A percentile compares a stretch with the other conserved stretches of the same genome.
Evolutionary conservation across 768 basidiomycete species (phyloP).

Genomic region (Vararia minispora): DNA sequence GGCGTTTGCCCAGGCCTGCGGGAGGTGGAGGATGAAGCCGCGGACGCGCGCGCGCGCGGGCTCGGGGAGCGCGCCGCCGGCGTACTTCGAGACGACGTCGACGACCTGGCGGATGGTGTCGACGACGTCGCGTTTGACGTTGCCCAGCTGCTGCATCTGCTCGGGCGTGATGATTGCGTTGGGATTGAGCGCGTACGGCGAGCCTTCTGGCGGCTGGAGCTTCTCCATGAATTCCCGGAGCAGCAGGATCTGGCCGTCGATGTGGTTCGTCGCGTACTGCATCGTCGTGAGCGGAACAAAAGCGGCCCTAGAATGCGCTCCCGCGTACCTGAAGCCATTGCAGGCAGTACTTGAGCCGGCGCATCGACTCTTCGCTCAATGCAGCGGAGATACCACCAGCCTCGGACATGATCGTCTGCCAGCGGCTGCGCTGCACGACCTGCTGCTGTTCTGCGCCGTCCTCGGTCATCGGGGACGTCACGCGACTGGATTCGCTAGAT

Average conservation of each 20-base stretch:
- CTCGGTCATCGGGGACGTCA: constrained; percentile 11
- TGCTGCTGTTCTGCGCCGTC: constrained; percentile 30
- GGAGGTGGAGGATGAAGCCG: constrained; percentile 69
- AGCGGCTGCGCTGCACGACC: constrained; percentile 64
- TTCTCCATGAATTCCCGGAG: constrained; percentile 76
- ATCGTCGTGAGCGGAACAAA: not conserved
- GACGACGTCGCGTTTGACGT: constrained; percentile 76
- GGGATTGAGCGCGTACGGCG: constrained; percentile 23
- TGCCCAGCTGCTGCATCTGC: constrained; percentile 57
- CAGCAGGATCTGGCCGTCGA: constrained; percentile 78
- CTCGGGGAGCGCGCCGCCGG: constrained; percentile 79
- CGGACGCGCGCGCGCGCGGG: constrained; percentile 67
- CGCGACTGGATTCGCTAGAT: constrained; percentile 16
- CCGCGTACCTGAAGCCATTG: constrained; percentile 73
- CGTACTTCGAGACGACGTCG: constrained; percentile 75
- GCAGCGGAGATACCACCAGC: constrained; percentile 84
- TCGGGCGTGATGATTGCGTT: constrained; percentile 19
- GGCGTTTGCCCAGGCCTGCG: constrained; percentile 64
- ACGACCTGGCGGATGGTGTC: constrained; percentile 84
- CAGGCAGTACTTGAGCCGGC: constrained; percentile 73
- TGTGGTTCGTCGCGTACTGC: constrained; percentile 79
- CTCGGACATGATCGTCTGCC: constrained; percentile 78
- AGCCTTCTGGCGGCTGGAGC: constrained; percentile 36
- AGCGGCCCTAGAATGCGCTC: not conserved
- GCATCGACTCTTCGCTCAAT: constrained; percentile 85